Percentiles rank a stretch among this genome's conserved stretches.
Evolutionary conservation across 495 filamentous ascomycete genomes (phyloP).

Genomic region (Aspergillus kassunensis): DNA sequence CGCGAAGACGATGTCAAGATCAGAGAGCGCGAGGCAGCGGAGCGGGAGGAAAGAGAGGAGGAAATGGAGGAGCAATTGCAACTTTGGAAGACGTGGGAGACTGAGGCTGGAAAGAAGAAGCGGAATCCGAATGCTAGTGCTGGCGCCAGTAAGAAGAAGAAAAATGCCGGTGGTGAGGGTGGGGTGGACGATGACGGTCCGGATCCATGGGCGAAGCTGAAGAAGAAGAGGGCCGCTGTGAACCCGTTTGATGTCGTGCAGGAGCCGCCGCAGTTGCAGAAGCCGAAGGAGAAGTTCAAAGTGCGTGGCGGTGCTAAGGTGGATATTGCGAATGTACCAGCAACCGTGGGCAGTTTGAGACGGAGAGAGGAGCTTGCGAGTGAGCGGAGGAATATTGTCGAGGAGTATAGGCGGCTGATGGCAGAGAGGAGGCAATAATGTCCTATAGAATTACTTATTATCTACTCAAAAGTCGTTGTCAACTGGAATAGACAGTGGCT

Average conservation of each 20-base stretch:
- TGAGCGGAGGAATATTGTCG: slow-evolving; percentile 72
- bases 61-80: slow-evolving; percentile 48
- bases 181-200: slow-evolving; percentile 48
- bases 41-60: slow-evolving; percentile 54
- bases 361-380: slow-evolving; percentile 76
- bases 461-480: too few relatives aligned
- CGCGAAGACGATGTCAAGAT: slow-evolving; percentile 65
- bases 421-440: slow-evolving; percentile 49
- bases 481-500: too few relatives aligned
- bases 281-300: slow-evolving; percentile 66
- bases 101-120: slow-evolving; percentile 50
- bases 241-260: slow-evolving; percentile 73
- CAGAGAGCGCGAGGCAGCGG: slow-evolving; percentile 62
- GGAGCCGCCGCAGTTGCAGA: slow-evolving; percentile 73
- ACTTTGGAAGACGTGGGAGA: slow-evolving; percentile 48
- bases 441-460: not conserved
- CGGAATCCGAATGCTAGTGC: slow-evolving; percentile 28
- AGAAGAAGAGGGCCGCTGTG: slow-evolving; percentile 37
- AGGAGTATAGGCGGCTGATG: slow-evolving; percentile 80
- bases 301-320: slow-evolving; percentile 63
- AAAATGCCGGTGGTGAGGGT: slow-evolving; percentile 37
- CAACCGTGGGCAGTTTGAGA: slow-evolving; percentile 72
- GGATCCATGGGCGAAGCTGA: slow-evolving; percentile 80
- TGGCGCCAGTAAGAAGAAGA: slow-evolving; percentile 39
- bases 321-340: slow-evolving; percentile 70